Evolutionary conservation across 495 filamentous ascomycete species (phyloP), one percentile per base, ranked within the genome.

Genomic region (Gamarada debralockiae): DNA sequence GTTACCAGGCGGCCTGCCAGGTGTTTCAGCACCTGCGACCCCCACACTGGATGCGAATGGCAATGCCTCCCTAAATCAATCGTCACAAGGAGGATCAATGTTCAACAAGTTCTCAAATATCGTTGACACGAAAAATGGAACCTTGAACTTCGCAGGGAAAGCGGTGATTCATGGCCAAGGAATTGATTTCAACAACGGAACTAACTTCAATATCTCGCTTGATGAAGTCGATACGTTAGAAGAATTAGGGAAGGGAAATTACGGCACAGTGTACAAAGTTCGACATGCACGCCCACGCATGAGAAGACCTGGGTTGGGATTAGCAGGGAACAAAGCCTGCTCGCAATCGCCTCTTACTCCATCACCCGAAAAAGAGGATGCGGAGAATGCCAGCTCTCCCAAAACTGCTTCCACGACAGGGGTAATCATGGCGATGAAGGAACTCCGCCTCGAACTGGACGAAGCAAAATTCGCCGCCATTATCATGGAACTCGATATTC

Each of bases 341-440:
- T 76, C 58, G 7, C 48, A 50, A 36, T 67, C 67, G 46, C 49
- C 60, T 17, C 49, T 58, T 9, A 59, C 58, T 10, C 27, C 60
- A 3, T 23, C 54, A 5, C 20, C 41, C 12, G 55, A 59, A 37
- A 45, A 57, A 13, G 52, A 43, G n/a, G 8, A 23, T 24, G 37
- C 49, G 7, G 9, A 38, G 12, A 9, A 43, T 10, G 56, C 56
- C 34, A 18, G 41, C 57, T 59, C 37, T 57, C 65, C 50, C 68
- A 68, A 48, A 13, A 22, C 25, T 44, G 34, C 23, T 24, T 39
- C 44, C 14, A 55, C 60, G 8, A 82, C 82, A 0, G 91, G 90
- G 3, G 75, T 87, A 24, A 74, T 95, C 58, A 99, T 99, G 93
- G 93, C 93, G 13, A 97, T 99, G 93, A 97, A 99, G 63, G 93